A percentile compares a stretch with the other conserved stretches of the same genome.
phyloP scores from a whole-genome alignment of 805 yeast genomes.

The Priceomyces haplophilus region DNA sequence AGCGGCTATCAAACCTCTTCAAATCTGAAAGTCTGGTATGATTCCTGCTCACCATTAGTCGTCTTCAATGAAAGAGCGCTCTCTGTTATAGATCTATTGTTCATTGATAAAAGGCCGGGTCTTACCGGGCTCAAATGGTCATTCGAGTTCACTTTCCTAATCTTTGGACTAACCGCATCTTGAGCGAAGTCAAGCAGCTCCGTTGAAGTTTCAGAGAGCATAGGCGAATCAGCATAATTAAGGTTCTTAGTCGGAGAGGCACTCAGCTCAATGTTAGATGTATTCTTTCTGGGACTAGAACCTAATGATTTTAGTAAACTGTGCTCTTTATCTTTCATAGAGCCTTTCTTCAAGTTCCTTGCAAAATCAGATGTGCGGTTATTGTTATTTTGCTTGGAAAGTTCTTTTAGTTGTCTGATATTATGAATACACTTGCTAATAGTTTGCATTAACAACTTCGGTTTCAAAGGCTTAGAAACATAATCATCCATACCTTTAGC shows the following conservation, averaged over 20 bases:
- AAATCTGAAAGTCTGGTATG: not conserved
- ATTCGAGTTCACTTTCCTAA: constrained; percentile 29
- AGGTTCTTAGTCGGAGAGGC: constrained; percentile 7
- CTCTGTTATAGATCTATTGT: constrained; percentile 34
- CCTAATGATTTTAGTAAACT: constrained; percentile 12
- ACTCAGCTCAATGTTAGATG: constrained; percentile 2
- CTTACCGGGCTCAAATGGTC: constrained; percentile 19
- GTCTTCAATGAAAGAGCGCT: constrained; percentile 19
- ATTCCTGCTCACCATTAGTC: not conserved
- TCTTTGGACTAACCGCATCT: constrained; percentile 17
- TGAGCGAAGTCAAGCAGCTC: constrained; percentile 13
- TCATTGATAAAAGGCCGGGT: constrained; percentile 31
- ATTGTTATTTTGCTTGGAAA: constrained; percentile 46
- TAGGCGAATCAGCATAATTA: constrained; percentile 8
- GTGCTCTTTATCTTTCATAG: constrained; percentile 23
- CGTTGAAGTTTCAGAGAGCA: constrained; percentile 13
- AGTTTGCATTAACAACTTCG: constrained; percentile 77
- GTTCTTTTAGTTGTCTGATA: constrained; percentile 57
- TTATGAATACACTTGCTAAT: constrained; percentile 79
- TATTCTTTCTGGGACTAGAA: constrained; percentile 14
- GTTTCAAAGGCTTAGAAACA: constrained; percentile 82
- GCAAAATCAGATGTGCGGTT: constrained; percentile 47
- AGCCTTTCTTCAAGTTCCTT: constrained; percentile 38
- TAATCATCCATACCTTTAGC: constrained; percentile 93
- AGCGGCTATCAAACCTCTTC: not conserved